Evolutionary conservation across 129 eudicot genomes (phyloP), one percentile per base, ranked within the genome.

Genomic region (Gnaphalium uliginosum): DNA sequence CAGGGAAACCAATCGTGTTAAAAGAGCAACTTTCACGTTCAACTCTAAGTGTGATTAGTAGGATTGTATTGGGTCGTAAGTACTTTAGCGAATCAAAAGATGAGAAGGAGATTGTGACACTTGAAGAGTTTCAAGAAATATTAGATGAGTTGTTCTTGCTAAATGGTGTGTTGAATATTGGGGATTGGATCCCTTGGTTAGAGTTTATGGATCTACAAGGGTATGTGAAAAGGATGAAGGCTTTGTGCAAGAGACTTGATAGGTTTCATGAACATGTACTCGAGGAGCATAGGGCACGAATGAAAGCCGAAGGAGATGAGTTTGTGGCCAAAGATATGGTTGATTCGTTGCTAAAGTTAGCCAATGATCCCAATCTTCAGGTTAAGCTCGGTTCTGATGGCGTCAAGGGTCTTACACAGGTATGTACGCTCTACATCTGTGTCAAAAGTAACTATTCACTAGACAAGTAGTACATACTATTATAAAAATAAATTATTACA

Each of bases 151-250:
- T 80, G 78, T 79, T 84, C 57, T 48, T 76, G 77, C 62, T 89
- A 2, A 69, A 18, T 30, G 91, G 91, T 0, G 84, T 67, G 46
- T 23, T 86, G 2, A 82, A 82, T 68, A 33, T 82, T 2, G 96
- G 89, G 11, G 89, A 86, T 54, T 89, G 86, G 91, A 84, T 89
- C 18, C 89, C 89, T 0, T 89, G 87, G 89, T 4, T 80, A 3
- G 50, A 46, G 18, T 83, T 76, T 35, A 39, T 85, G 46, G 92
- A 88, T 68, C 35, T 88, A 29, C 92, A 88, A 75, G 87, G 89
- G 65, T 64, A 75, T 65, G 84, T 80, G 46, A 87, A 78, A 78
- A 69, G 79, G 37, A 88, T 85, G 93, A 88, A 85, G 81, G 85
- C 35, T 76, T 76, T 86, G 72, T 1, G 48, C 4, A 83, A 73